Evolutionary conservation across 2,329 filamentous ascomycete genomes (phyloP), one percentile per base, ranked within the genome.

Genomic region (Cyanodermella asteris): DNA sequence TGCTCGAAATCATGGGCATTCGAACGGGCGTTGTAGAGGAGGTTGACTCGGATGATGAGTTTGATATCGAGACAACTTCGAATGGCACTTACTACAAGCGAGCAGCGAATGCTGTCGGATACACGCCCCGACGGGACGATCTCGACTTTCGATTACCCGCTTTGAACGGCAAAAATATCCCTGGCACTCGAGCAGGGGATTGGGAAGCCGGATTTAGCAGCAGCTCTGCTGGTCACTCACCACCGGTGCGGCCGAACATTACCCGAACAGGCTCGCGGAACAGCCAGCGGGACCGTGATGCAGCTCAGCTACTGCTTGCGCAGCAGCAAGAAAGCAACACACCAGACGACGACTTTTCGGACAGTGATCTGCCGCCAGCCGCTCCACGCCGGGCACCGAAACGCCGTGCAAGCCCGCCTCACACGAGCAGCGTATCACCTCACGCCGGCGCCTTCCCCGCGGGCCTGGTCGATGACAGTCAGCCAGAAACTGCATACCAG

Each of bases 1-100:
- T 97, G 87, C 59, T 97, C 11, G 87, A 97, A 46, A 97, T 97
- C 27, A 55, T 94, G 10, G 76, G 81, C n/a, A 97, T 97, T 32
- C 69, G 80, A 28, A 97, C 84, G 0, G 87, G 87, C 1, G 84
- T 97, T 1, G 77, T 93, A 1, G 87, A 97, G 39, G 87, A 97
- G 45, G 76, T 91, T 22, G 87, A 97, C 44, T 91, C 80, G 22
- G 87, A 97, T 43, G 87, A 97, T 43, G 87, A 97, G 47, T 97
- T 97, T 40, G 87, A 97, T 44, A 97, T 93, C 32, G 87, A 93
- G 46, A 59, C 59, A 8, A 68, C 75, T 25, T 64, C 64, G 11
- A 61, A 64, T 13, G 72, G 72, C 7, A 69, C 74, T 6, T 90
- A 82, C 39, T 72, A 74, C 38, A 87, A 91, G 44, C 74, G 78